Percentiles rank a stretch among this genome's conserved stretches.
Conservation (phyloP, 2,329 filamentous ascomycete genomes). For the Camillea tinctor region DNA sequence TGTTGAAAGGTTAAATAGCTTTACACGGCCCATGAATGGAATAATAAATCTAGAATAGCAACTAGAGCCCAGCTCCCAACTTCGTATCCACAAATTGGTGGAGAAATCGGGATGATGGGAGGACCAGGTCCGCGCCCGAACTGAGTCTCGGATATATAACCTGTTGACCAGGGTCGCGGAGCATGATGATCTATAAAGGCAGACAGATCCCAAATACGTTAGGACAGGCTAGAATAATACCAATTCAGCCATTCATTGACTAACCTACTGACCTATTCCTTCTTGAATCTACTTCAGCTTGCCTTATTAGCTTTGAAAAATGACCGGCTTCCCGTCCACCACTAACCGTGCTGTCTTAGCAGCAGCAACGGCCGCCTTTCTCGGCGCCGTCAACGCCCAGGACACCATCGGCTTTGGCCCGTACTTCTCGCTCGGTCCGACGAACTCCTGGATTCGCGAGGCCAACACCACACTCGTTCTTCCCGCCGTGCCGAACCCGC, state of each 20-base stretch:
- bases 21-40: no score
- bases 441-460: constrained; percentile 32
- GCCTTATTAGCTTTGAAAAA: background rate
- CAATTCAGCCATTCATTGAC: background rate
- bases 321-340: background rate
- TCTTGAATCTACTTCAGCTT: background rate
- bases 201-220: background rate
- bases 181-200: background rate
- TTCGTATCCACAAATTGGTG: background rate
- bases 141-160: background rate
- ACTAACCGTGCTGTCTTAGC: background rate
- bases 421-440: constrained; percentile 32
- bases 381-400: constrained; percentile 2
- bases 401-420: constrained; percentile 30
- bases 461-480: constrained; percentile 32
- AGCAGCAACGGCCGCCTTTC: background rate
- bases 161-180: background rate
- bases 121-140: background rate
- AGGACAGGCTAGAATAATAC: background rate
- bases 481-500: constrained; percentile 26
- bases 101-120: background rate
- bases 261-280: no score
- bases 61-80: background rate
- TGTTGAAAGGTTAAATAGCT: no score
- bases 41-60: background rate